Percentiles rank a stretch among this genome's conserved stretches.
Conservation (phyloP, 371 early-diverging fungal genomes). For the Mucor ambiguus region DNA sequence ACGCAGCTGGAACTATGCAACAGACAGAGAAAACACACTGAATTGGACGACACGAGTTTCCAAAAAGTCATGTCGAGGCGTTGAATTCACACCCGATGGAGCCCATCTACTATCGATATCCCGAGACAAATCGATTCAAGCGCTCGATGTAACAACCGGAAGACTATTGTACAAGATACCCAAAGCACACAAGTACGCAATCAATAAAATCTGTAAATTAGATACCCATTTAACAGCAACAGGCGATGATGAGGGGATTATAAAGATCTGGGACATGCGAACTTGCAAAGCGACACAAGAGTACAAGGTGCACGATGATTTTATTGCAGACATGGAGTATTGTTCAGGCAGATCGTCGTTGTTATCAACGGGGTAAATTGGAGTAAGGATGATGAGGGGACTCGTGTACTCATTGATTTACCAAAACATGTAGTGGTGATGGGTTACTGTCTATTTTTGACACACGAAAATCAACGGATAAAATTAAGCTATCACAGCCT, state of each 20-base stretch:
- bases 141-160: constrained; percentile 70
- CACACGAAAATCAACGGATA: constrained; percentile 67
- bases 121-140: constrained; percentile 74
- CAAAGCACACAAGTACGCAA: constrained; percentile 60
- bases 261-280: constrained; percentile 87
- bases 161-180: constrained; percentile 45
- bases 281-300: constrained; percentile 62
- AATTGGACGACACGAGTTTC: constrained; percentile 62
- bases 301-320: constrained; percentile 83
- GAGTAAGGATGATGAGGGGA: background rate
- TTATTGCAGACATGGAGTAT: constrained; percentile 79
- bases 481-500: constrained; percentile 72
- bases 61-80: constrained; percentile 82
- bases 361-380: constrained; percentile 56
- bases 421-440: constrained; percentile 63
- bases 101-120: constrained; percentile 58
- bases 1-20: background rate
- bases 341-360: constrained; percentile 59
- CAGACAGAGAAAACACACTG: constrained; percentile 9
- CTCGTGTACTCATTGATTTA: background rate
- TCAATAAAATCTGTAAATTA: constrained; percentile 73
- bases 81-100: constrained; percentile 80
- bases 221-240: constrained; percentile 73
- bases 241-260: constrained; percentile 85
- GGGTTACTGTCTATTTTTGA: constrained; percentile 87